Evolutionary conservation across 495 filamentous ascomycete genomes (phyloP).

Genomic region (Neurospora africana): DNA sequence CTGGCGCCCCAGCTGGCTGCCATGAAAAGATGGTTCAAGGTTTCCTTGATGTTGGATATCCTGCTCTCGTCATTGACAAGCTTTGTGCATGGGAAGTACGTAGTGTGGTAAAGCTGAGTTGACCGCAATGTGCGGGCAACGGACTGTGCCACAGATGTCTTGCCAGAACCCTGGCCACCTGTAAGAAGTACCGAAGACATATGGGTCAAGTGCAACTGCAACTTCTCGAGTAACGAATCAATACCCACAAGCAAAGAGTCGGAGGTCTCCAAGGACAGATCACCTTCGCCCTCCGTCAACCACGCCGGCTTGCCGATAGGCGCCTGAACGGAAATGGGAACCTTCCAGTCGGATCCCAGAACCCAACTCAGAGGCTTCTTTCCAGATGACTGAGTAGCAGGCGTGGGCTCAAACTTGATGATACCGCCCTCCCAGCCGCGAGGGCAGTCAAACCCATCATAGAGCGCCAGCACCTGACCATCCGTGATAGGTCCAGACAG

Average conservation of each 20-base stretch:
- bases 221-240: constrained; percentile 59
- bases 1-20: constrained; percentile 80
- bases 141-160: constrained; percentile 56
- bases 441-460: constrained; percentile 26
- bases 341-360: constrained; percentile 60
- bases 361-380: constrained; percentile 59
- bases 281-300: constrained; percentile 32
- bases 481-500: constrained; percentile 84
- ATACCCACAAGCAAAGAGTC: constrained; percentile 72
- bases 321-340: constrained; percentile 60
- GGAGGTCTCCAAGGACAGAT: constrained; percentile 41
- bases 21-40: constrained; percentile 70
- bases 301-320: constrained; percentile 52
- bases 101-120: constrained; percentile 60
- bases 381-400: constrained; percentile 29
- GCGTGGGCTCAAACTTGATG: constrained; percentile 55
- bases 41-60: constrained; percentile 83
- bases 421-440: constrained; percentile 65
- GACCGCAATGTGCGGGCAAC: constrained; percentile 56
- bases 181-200: constrained; percentile 82
- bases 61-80: constrained; percentile 81
- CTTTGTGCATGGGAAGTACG: constrained; percentile 73
- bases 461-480: constrained; percentile 58
- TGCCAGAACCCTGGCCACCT: constrained; percentile 81
- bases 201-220: constrained; percentile 63